Conservation (phyloP, 2,329 filamentous ascomycete genomes). For the Xylaria sp. region DNA sequence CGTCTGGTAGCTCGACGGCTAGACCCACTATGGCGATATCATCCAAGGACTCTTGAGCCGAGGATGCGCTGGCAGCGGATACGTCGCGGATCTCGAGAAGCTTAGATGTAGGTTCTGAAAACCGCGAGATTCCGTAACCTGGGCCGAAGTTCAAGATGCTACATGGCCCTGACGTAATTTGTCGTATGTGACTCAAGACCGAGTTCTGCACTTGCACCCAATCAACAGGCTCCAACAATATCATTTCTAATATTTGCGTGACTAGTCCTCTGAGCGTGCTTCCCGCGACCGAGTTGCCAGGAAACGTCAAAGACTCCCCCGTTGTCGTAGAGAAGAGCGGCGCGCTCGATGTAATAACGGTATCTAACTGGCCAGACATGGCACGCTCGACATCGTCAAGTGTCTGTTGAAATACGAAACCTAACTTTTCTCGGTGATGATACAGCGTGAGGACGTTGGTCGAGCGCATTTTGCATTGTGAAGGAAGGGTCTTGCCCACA, state of each 20-base stretch:
- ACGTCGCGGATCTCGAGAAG: conserved; percentile 26
- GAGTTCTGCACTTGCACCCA: conserved; percentile 33
- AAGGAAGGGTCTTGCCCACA: conserved; percentile 26
- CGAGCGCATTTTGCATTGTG: conserved; percentile 28
- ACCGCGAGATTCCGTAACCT: conserved; percentile 29
- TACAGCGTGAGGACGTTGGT: conserved; percentile 33
- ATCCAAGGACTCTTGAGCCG: conserved; percentile 13
- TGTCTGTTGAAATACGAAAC: conserved; percentile 20
- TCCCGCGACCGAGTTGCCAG: too few species aligned
- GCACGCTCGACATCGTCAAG: conserved; percentile 5
- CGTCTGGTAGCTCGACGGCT: conserved; percentile 31
- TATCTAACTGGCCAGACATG: too few species aligned
- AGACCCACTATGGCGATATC: conserved; percentile 37
- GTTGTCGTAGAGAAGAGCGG: too few species aligned
- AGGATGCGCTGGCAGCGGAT: conserved; percentile 18
- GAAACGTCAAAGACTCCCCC: too few species aligned
- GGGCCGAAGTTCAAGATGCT: conserved; percentile 32
- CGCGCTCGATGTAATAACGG: too few species aligned
- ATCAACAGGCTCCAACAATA: conserved; percentile 32
- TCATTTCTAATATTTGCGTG: conserved; percentile 29
- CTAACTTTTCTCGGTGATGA: conserved; percentile 29
- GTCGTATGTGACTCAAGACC: conserved; percentile 16
- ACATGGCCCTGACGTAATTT: conserved; percentile 5
- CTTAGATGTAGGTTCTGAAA: conserved; percentile 11
- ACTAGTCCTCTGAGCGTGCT: conserved; percentile 12